Conservation (phyloP, 164 flowering plant species). For the Echeveria elegans region DNA sequence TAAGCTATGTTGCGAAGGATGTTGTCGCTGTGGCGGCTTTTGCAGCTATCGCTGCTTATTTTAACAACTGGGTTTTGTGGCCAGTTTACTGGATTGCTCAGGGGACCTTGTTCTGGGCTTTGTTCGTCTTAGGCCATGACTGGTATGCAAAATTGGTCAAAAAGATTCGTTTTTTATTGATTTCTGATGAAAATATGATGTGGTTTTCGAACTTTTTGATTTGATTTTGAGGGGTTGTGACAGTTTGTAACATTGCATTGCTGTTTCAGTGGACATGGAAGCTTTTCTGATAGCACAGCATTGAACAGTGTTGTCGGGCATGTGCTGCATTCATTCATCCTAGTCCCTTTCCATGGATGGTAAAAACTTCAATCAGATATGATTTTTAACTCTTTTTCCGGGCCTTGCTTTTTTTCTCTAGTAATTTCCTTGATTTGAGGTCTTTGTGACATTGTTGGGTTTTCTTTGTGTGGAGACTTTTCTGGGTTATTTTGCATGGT, state of each 20-base stretch:
- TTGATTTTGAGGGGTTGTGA: background rate
- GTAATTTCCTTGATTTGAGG: background rate
- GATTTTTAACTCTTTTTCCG: background rate
- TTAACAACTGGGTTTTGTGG: constrained; percentile 62
- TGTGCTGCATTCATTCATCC: constrained; percentile 73
- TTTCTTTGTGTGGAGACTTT: background rate
- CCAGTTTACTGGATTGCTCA: constrained; percentile 82
- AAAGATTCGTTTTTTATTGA: background rate
- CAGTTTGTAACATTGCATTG: background rate
- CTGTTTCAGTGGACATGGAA: constrained; percentile 69
- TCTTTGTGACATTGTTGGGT: background rate
- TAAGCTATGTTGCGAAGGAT: constrained; percentile 66
- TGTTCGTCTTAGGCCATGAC: constrained; percentile 86
- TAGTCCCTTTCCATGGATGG: constrained; percentile 91
- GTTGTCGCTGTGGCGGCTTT: constrained; percentile 38
- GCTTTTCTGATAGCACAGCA: constrained; percentile 52
- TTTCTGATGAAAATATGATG: background rate
- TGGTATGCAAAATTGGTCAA: constrained; percentile 30
- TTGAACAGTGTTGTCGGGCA: constrained; percentile 68
- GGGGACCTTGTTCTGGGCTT: constrained; percentile 93
- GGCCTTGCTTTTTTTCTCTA: background rate
- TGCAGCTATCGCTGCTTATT: constrained; percentile 34
- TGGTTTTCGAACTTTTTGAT: background rate
- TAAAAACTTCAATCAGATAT: constrained; percentile 8
- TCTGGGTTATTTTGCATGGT: background rate